These are phyloP conservation scores for Silene latifolia DNA, from an alignment of 148 eudicot species.

Conservation along the genomic window DNA sequence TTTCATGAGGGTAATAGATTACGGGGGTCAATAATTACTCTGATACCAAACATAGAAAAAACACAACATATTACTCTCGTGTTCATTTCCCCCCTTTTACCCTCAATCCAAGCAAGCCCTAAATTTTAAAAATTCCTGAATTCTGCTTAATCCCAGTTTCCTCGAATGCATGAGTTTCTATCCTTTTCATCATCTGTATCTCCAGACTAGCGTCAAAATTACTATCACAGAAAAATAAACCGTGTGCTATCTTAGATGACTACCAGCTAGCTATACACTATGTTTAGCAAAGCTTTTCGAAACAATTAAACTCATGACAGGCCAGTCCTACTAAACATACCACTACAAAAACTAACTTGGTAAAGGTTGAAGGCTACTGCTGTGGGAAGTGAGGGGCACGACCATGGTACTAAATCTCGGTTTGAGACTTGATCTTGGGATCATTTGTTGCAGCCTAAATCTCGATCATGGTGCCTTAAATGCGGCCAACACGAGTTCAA, in stretches of 20 bases:
- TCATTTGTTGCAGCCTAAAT: background rate
- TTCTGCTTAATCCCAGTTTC: background rate
- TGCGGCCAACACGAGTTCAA: background rate
- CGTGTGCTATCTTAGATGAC: conserved; percentile 1
- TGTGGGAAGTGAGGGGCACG: background rate
- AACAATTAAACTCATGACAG: background rate
- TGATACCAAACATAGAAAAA: too few species aligned
- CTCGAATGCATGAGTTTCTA: background rate
- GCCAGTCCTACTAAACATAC: background rate
- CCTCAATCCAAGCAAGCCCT: too few species aligned
- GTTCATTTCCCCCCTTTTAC: too few species aligned
- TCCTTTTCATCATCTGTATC: background rate
- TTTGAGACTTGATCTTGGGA: background rate
- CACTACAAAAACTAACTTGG: background rate
- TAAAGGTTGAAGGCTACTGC: background rate
- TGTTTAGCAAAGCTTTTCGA: background rate
- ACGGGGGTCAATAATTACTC: too few species aligned
- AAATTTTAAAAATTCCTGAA: background rate
- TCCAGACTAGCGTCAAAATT: background rate
- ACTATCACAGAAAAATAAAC: background rate
- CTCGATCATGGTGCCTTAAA: background rate
- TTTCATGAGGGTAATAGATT: too few species aligned
- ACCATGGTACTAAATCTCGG: background rate
- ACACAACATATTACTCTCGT: too few species aligned
- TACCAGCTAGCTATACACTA: background rate